A percentile compares a stretch with the other conserved stretches of the same genome.
phyloP scores from a whole-genome alignment of 257 asterid species.

The Hygrophila difformis region DNA sequence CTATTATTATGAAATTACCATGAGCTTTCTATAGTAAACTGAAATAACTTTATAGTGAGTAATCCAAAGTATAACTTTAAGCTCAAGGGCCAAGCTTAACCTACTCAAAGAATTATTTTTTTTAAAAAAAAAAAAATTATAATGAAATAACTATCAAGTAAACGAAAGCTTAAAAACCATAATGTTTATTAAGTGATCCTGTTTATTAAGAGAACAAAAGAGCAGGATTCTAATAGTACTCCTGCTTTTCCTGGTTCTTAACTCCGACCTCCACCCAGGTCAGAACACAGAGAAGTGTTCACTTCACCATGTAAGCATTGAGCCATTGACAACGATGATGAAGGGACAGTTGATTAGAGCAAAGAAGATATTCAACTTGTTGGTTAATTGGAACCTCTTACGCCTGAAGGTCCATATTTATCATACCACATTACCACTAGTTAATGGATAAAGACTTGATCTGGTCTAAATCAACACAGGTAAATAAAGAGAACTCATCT shows the following conservation, averaged over 20 bases:
- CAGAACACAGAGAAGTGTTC: background rate
- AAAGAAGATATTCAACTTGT: background rate
- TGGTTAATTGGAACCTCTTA: background rate
- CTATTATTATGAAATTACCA: too few species aligned
- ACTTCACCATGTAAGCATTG: background rate
- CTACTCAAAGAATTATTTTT: background rate
- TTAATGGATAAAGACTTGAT: background rate
- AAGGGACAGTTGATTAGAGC: background rate
- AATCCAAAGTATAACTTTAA: too few species aligned
- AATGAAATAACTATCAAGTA: background rate
- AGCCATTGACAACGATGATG: background rate
- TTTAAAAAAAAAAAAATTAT: background rate
- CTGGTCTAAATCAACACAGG: background rate
- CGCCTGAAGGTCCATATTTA: constrained; percentile 2
- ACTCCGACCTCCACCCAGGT: background rate
- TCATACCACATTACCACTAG: background rate
- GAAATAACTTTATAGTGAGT: too few species aligned
- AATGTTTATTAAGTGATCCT: background rate
- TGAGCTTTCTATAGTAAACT: too few species aligned
- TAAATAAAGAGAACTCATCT: background rate
- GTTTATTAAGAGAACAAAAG: background rate
- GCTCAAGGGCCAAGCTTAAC: too few species aligned
- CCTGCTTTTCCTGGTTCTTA: background rate
- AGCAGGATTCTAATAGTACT: too few species aligned
- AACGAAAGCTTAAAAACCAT: too few species aligned